Evolutionary conservation across 371 early-diverging fungal species (phyloP), one percentile per base, ranked within the genome.

Genomic region (Cokeromyces recurvatus): DNA sequence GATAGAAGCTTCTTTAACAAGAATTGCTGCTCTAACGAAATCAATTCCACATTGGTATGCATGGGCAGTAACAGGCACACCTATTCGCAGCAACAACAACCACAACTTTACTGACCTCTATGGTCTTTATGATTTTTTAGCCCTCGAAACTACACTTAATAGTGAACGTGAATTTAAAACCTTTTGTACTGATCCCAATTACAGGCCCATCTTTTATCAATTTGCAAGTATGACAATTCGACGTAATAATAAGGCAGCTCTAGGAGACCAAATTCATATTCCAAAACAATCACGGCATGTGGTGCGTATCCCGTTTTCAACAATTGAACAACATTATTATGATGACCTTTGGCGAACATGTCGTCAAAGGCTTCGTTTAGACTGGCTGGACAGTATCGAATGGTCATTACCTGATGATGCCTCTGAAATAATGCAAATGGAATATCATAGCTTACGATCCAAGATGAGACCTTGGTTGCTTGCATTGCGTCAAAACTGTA

Each of bases 51-150:
- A 82, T 3, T 65, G 71, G 41, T 65, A 81, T 54, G 57, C 82
- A 0, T 87, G 87, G 87, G 79, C 77, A 12, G 77, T 87, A n/a
- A 82, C 83, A 4, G 87, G 87, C 0, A 87, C 88, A 15, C 88
- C 88, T 0, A 66, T 81, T 25, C 70, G 64, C 22, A n/a, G n/a
- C n/a, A n/a, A n/a, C n/a, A n/a, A n/a, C n/a, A n/a, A n/a, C n/a
- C 46, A 61, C 6, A 66, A 68, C 12, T 56, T 65, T 6, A 54
- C 57, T 6, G 85, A 87, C 43, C 53, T 87, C 11, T 53, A 68
- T 35, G 79, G 82, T 0, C 63, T 79, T 7, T 62, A 68, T 17
- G 40, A 43, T 0, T 85, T 84, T 40, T 52, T 87, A 4, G 51
- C 54, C 0, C 36, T 74, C 12, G 57, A 62, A 14, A 69, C 64